phyloP scores from a whole-genome alignment of 305 asterid species.

The Fraxinus latifolia region DNA sequence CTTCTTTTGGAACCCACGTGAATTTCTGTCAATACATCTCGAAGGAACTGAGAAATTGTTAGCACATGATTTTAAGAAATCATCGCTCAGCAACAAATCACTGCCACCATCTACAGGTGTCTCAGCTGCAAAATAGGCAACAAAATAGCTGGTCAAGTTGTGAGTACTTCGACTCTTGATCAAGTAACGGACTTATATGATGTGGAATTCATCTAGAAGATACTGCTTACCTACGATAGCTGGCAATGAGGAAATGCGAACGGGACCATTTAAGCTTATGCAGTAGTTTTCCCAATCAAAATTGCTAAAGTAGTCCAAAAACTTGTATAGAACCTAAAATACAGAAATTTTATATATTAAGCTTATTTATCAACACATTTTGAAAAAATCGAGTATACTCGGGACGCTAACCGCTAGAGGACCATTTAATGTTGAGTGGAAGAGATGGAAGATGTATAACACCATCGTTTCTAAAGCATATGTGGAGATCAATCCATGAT shows the following conservation, averaged over 20 bases:
- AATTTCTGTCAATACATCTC: slow-evolving; percentile 38
- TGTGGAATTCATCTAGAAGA: slow-evolving; percentile 16
- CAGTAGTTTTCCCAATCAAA: slow-evolving; percentile 78
- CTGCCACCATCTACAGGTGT: slow-evolving; percentile 49
- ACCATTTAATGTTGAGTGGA: slow-evolving; percentile 65
- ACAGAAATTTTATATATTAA: slow-evolving; percentile 21
- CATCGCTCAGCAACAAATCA: slow-evolving; percentile 58
- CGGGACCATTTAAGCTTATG: slow-evolving; percentile 66
- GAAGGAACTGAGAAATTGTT: slow-evolving; percentile 61
- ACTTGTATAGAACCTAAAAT: slow-evolving; percentile 68
- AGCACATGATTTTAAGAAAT: slow-evolving; percentile 54
- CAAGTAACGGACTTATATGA: not conserved
- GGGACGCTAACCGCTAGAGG: slow-evolving; percentile 75
- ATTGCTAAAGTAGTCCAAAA: slow-evolving; percentile 78
- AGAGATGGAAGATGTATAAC: slow-evolving; percentile 75
- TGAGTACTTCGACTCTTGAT: not conserved
- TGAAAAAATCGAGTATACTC: slow-evolving; percentile 20
- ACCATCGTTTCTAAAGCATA: slow-evolving; percentile 93
- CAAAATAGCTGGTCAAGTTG: slow-evolving; percentile 4
- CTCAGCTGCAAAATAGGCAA: slow-evolving; percentile 50
- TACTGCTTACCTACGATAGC: slow-evolving; percentile 54
- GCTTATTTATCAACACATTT: slow-evolving; percentile 20
- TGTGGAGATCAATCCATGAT: slow-evolving; percentile 82
- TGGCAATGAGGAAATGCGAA: slow-evolving; percentile 62
- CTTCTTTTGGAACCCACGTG: slow-evolving; percentile 60